Conservation (phyloP, 2,329 filamentous ascomycete species). For the Aureobasidium lini region DNA sequence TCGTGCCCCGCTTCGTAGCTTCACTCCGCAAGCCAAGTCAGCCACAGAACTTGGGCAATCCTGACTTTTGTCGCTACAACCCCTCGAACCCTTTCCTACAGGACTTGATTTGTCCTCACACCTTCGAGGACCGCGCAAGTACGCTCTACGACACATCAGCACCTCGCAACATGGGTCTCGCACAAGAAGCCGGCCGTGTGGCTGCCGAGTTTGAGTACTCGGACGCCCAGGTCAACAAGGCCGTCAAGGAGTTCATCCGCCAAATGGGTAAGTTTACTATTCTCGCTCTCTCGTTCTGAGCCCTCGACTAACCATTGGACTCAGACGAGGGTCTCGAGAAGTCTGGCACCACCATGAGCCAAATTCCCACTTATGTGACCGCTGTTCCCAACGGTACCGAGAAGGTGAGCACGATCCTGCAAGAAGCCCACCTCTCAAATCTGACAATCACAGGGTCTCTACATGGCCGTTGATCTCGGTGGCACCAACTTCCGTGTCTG, state of each 20-base stretch:
- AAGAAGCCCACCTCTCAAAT: background rate
- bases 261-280: conserved; percentile 62
- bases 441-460: conserved; percentile 60
- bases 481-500: conserved; percentile 98
- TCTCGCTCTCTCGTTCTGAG: background rate
- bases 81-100: conserved; percentile 28
- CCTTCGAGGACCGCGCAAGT: conserved; percentile 3
- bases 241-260: conserved; percentile 75
- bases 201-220: conserved; percentile 80
- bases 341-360: conserved; percentile 75
- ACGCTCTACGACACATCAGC: conserved; percentile 15
- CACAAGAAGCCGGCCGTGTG: conserved; percentile 69
- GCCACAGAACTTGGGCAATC: background rate
- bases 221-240: conserved; percentile 67
- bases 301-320: conserved; percentile 15
- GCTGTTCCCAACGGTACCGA: conserved; percentile 94
- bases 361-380: conserved; percentile 96
- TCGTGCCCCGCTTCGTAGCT: conserved; percentile 15
- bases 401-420: conserved; percentile 54
- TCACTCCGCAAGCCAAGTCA: conserved; percentile 4
- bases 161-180: conserved; percentile 43
- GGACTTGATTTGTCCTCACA: conserved; percentile 27
- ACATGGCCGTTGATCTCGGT: conserved; percentile 94
- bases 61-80: conserved; percentile 16
- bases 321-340: conserved; percentile 72